These are phyloP conservation scores for Phylloporus sp. DNA, from an alignment of 1,284 basidiomycete genomes.

Conservation along the genomic window DNA sequence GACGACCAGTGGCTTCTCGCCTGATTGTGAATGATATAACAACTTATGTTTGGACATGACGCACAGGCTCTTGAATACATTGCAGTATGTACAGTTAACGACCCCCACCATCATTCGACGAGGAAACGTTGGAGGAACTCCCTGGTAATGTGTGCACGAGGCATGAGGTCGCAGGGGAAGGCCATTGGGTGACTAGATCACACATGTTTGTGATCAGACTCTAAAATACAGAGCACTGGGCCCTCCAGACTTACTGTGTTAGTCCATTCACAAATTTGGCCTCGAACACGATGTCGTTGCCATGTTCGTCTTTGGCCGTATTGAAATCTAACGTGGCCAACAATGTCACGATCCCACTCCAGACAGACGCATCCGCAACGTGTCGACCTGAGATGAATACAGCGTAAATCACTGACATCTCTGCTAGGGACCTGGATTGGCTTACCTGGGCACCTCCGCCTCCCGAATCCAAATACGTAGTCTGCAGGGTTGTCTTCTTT, in stretches of 20 bases:
- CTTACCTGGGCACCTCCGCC: conserved; percentile 1
- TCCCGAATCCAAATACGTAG: conserved; percentile 2
- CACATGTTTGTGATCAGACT: background rate
- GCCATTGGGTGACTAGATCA: background rate
- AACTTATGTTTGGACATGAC: too few relatives aligned
- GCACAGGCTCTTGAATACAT: too few relatives aligned
- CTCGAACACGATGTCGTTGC: background rate
- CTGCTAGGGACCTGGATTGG: too few relatives aligned
- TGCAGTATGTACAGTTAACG: too few relatives aligned
- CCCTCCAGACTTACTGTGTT: background rate
- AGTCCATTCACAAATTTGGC: background rate
- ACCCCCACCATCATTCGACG: too few relatives aligned
- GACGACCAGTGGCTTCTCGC: too few relatives aligned
- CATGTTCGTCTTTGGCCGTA: background rate
- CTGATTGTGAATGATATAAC: too few relatives aligned
- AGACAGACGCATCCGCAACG: background rate
- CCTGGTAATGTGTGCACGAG: background rate
- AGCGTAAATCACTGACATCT: background rate
- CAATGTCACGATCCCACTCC: background rate
- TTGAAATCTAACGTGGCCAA: background rate
- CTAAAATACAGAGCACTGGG: too few relatives aligned
- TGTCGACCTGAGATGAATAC: background rate
- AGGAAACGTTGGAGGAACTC: background rate
- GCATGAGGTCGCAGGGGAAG: background rate
- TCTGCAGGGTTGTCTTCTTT: background rate